Percentiles rank a stretch among this genome's conserved stretches.
phyloP scores from a whole-genome alignment of 2,329 filamentous ascomycete species.

The Fusarium oxysporum region DNA sequence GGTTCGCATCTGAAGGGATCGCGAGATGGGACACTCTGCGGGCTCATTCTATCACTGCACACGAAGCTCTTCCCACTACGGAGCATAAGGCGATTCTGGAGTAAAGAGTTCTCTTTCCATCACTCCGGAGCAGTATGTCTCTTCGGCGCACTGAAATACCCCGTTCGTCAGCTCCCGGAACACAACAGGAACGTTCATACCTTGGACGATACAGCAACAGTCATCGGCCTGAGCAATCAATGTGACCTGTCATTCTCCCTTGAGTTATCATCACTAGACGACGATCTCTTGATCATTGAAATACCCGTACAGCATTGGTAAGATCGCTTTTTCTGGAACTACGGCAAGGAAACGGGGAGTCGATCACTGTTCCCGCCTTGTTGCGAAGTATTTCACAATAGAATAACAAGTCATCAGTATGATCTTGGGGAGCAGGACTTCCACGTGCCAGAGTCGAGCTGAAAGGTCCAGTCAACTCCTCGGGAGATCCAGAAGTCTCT shows the following conservation, averaged over 20 bases:
- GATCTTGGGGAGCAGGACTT: too few relatives aligned
- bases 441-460: too few relatives aligned
- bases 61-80: background rate
- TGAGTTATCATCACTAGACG: background rate
- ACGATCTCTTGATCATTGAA: background rate
- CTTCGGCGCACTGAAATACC: background rate
- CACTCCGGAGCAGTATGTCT: background rate
- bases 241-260: background rate
- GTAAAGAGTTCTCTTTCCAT: background rate
- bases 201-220: background rate
- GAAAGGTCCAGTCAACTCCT: too few relatives aligned
- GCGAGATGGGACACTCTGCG: too few relatives aligned
- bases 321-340: too few relatives aligned
- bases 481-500: too few relatives aligned
- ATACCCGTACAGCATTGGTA: background rate
- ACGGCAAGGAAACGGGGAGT: too few relatives aligned
- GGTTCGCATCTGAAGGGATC: too few relatives aligned
- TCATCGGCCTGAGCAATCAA: background rate
- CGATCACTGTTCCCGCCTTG: too few relatives aligned
- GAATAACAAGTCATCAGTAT: too few relatives aligned
- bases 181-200: background rate
- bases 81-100: too few relatives aligned
- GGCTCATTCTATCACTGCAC: background rate
- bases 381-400: too few relatives aligned
- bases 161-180: rapidly evolving